Evolutionary conservation across 371 early-diverging fungal genomes (phyloP).

Genomic region (Syncephalastrum racemosum): DNA sequence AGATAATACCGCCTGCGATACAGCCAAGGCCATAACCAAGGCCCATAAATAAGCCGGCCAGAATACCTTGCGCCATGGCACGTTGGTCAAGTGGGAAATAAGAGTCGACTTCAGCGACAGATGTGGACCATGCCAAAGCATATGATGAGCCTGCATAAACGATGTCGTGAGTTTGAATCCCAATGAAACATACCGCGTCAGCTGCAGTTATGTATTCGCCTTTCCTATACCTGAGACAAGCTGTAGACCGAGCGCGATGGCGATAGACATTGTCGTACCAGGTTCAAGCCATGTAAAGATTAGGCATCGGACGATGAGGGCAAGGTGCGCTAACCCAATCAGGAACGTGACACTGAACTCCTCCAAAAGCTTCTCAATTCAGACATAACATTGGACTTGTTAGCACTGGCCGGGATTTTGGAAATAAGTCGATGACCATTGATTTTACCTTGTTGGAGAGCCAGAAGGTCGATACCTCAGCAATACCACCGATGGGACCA

Average conservation of each 20-base stretch:
- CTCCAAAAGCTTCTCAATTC: slow-evolving; percentile 27
- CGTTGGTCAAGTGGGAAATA: slow-evolving; percentile 45
- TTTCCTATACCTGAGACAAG: slow-evolving; percentile 25
- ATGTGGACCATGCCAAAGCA: slow-evolving; percentile 42
- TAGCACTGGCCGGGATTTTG: background rate
- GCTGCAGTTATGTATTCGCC: background rate
- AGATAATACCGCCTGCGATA: slow-evolving; percentile 35
- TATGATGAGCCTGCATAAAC: slow-evolving; percentile 24
- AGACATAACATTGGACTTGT: too few species aligned
- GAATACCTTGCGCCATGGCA: slow-evolving; percentile 43
- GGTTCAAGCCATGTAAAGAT: slow-evolving; percentile 28
- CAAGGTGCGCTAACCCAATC: slow-evolving; percentile 29
- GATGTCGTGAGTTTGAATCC: background rate
- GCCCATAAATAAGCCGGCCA: slow-evolving; percentile 39
- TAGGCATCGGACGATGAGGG: slow-evolving; percentile 28
- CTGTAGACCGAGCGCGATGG: slow-evolving; percentile 29
- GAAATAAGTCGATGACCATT: background rate
- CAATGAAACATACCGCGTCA: background rate
- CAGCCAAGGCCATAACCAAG: slow-evolving; percentile 43
- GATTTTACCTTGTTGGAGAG: slow-evolving; percentile 33
- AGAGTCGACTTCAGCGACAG: slow-evolving; percentile 41
- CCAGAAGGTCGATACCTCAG: slow-evolving; percentile 45
- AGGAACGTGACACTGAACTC: slow-evolving; percentile 23
- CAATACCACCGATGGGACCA: slow-evolving; percentile 45
- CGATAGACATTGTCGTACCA: slow-evolving; percentile 15